Evolutionary conservation across 2,329 filamentous ascomycete species (phyloP), one percentile per base, ranked within the genome.

Genomic region (Paraconiothyrium sp.): DNA sequence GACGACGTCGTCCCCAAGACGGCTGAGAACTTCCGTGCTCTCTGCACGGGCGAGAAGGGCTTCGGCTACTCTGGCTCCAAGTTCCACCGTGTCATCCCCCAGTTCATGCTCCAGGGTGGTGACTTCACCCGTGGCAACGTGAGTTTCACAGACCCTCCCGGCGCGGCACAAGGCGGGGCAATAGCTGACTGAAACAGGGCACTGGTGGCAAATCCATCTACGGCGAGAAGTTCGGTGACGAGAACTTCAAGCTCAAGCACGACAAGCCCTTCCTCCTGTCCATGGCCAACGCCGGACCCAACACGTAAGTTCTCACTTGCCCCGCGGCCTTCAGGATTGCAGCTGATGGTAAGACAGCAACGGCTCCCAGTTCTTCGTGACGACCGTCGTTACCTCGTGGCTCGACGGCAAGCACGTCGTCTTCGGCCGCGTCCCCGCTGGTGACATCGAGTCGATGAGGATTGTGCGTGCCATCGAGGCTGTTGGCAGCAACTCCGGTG

Each of bases 91-190:
- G 90, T 97, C 82, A 97, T 97, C 82, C 91, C 91, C 72, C 81
- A 92, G 61, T 97, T 97, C 88, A 97, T 97, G 93, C 90, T 97
- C 74, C 93, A 97, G 88, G 93, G 93, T 80, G 93, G 93, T 87
- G 93, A 97, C 87, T 96, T 96, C 86, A 96, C 93, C 83, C 91
- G 91, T 78, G 89, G 89, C 78, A 95, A 96, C 83, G 93, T 97
- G 86, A 81, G 92, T 83, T 49, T 35, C 57, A 30, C 48, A 41
- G 39, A 41, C 43, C 56, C 49, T 52, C 52, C 16, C 57, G 35
- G 22, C 39, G 47, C 44, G 43, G 43, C 49, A 56, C 50, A 41
- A 52, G 54, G 14, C 16, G 48, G 34, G 52, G 50, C 64, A 62
- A 43, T 35, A 27, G 62, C 68, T 75, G 55, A 76, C 69, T 13